A percentile compares a stretch with the other conserved stretches of the same genome.
Conservation (phyloP, 2,329 filamentous ascomycete species). For the Alternaria panax region DNA sequence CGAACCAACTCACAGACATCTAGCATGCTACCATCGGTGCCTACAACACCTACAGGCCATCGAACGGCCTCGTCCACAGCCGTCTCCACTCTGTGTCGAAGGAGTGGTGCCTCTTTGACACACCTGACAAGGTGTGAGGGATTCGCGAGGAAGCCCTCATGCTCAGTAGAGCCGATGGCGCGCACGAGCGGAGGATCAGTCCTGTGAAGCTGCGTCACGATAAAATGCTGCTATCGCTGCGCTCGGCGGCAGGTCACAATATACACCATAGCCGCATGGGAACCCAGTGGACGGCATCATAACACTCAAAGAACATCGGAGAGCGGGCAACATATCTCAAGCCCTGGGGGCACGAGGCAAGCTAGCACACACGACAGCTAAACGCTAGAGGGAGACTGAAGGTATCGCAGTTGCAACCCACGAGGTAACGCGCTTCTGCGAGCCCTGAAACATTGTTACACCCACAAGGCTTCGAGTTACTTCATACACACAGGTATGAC, state of each 20-base stretch:
- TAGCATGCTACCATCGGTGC: conserved; percentile 22
- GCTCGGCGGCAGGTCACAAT: not conserved
- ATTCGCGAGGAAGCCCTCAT: not conserved
- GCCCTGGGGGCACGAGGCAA: not conserved
- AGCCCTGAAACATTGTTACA: not conserved
- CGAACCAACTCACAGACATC: conserved; percentile 10
- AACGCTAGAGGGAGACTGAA: conserved; percentile 12
- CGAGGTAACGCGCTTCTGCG: not conserved
- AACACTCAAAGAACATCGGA: conserved; percentile 7
- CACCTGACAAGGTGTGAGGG: not conserved
- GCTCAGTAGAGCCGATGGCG: not conserved
- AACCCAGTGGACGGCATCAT: conserved; percentile 13
- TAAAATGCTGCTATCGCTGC: not conserved
- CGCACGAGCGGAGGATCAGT: too few species aligned
- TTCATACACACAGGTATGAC: conserved; percentile 13
- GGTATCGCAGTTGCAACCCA: conserved; percentile 18
- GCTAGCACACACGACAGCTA: conserved; percentile 11
- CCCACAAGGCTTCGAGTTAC: not conserved
- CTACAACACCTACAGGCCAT: conserved; percentile 19
- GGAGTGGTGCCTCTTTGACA: conserved; percentile 11
- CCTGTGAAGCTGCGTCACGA: not conserved
- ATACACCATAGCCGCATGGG: not conserved
- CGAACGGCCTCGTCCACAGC: conserved; percentile 22
- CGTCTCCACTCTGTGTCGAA: conserved; percentile 5
- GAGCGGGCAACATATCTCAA: not conserved